Evolutionary conservation across 306 rosid species (phyloP).

Genomic region (Acacia crassicarpa): DNA sequence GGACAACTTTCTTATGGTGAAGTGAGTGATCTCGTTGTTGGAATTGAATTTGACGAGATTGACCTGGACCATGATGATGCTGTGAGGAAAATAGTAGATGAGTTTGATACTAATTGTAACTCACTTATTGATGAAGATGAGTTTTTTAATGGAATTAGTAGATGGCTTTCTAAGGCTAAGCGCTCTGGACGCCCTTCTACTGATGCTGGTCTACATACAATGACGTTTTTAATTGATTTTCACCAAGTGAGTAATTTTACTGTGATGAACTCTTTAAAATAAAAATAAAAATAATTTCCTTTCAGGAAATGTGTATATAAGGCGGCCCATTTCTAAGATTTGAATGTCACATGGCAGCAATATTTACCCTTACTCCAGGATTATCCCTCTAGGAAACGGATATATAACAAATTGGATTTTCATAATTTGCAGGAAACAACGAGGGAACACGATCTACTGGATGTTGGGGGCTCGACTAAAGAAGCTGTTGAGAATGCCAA

Average conservation of each 20-base stretch:
- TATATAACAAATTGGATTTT: slow-evolving; percentile 25
- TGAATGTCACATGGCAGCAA: too few relatives aligned
- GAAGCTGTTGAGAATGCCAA: slow-evolving; percentile 43
- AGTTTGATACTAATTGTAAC: slow-evolving; percentile 71
- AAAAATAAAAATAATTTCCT: slow-evolving; percentile 6
- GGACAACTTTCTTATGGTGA: slow-evolving; percentile 55
- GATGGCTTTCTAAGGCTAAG: slow-evolving; percentile 60
- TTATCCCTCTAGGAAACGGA: background rate
- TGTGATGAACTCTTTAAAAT: background rate
- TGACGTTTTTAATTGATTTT: slow-evolving; percentile 46
- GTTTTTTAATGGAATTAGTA: slow-evolving; percentile 58
- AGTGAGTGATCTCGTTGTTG: slow-evolving; percentile 70
- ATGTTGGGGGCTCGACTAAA: slow-evolving; percentile 45
- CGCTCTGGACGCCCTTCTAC: slow-evolving; percentile 31
- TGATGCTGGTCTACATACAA: slow-evolving; percentile 54
- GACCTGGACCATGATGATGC: slow-evolving; percentile 69
- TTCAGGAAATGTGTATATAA: slow-evolving; percentile 40
- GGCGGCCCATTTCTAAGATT: too few relatives aligned
- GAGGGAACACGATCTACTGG: slow-evolving; percentile 69
- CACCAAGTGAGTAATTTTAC: slow-evolving; percentile 49
- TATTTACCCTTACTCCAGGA: too few relatives aligned
- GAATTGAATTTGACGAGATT: slow-evolving; percentile 67
- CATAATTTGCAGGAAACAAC: slow-evolving; percentile 57
- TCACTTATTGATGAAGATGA: slow-evolving; percentile 38
- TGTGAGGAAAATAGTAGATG: slow-evolving; percentile 50